Evolutionary conservation across 352 stramenopile species (phyloP).

Genomic region (Pythium brassicae): DNA sequence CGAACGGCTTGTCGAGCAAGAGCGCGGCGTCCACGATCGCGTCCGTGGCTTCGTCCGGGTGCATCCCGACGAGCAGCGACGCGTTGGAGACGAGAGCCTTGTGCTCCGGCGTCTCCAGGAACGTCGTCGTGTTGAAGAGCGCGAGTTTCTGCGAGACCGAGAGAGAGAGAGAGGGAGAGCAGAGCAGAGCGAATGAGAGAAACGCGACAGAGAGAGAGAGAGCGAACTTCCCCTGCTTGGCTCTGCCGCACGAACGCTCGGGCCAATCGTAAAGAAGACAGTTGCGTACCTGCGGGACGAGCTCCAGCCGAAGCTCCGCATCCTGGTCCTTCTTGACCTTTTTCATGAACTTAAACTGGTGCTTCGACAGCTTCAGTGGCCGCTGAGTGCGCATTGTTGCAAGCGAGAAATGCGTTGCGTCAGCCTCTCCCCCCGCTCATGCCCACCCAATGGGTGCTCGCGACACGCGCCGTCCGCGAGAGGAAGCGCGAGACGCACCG

Average conservation of each 20-base stretch:
- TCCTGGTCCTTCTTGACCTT: slow-evolving; percentile 46
- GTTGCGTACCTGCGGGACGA: slow-evolving; percentile 51
- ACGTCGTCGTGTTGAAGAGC: slow-evolving; percentile 61
- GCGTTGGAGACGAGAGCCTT: slow-evolving; percentile 56
- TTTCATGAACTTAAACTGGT: slow-evolving; percentile 70
- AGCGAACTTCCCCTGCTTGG: no score
- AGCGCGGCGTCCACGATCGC: slow-evolving; percentile 92
- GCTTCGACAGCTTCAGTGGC: slow-evolving; percentile 63
- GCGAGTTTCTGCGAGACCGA: slow-evolving; percentile 22
- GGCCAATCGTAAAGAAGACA: not conserved
- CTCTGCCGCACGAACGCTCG: not conserved
- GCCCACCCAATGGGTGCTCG: no score
- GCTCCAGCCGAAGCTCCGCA: slow-evolving; percentile 12
- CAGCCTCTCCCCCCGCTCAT: no score
- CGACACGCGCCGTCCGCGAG: no score
- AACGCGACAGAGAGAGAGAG: not conserved
- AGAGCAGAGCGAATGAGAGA: no score
- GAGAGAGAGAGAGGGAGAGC: not conserved
- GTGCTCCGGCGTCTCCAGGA: slow-evolving; percentile 41
- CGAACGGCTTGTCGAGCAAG: slow-evolving; percentile 89
- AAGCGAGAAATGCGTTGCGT: no score
- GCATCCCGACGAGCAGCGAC: slow-evolving; percentile 90
- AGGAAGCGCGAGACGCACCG: slow-evolving; percentile 31
- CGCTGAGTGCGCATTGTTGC: slow-evolving; percentile 31
- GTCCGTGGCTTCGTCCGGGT: slow-evolving; percentile 95